A percentile compares a stretch with the other conserved stretches of the same genome.
These are phyloP conservation scores for Stipa capillata DNA, from an alignment of 176 grass and related monocot genomes.

Conservation along the genomic window DNA sequence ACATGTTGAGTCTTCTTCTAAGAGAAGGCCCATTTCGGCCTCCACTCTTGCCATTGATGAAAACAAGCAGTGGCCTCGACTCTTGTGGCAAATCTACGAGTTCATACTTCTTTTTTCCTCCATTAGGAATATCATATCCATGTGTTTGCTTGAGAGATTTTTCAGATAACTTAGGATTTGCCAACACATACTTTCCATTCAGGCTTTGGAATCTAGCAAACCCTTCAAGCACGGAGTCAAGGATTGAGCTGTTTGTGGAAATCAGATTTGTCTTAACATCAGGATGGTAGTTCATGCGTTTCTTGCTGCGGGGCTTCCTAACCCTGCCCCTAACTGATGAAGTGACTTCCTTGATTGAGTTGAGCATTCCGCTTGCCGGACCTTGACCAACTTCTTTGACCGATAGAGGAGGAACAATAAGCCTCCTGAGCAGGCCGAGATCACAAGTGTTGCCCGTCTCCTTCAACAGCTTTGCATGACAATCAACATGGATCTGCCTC, in stretches of 20 bases:
- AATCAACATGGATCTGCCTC: slow-evolving; percentile 73
- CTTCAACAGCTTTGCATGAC: slow-evolving; percentile 62
- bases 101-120: slow-evolving; percentile 43
- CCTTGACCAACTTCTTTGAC: slow-evolving; percentile 58
- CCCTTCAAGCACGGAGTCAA: slow-evolving; percentile 48
- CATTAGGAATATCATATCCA: slow-evolving; percentile 13
- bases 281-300: slow-evolving; percentile 31
- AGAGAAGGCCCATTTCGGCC: slow-evolving; percentile 65
- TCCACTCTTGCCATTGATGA: slow-evolving; percentile 95
- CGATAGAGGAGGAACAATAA: slow-evolving; percentile 71
- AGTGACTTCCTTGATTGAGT: slow-evolving; percentile 51
- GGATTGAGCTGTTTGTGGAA: slow-evolving; percentile 17
- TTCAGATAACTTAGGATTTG: slow-evolving; percentile 34
- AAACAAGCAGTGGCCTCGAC: slow-evolving; percentile 82
- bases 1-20: slow-evolving; percentile 77
- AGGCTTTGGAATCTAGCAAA: slow-evolving; percentile 35
- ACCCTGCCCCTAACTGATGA: slow-evolving; percentile 37
- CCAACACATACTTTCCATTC: slow-evolving; percentile 40
- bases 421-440: slow-evolving; percentile 53
- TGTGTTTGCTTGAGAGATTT: slow-evolving; percentile 26
- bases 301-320: slow-evolving; percentile 47
- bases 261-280: slow-evolving; percentile 23
- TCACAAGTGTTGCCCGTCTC: slow-evolving; percentile 61
- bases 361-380: slow-evolving; percentile 37
- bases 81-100: slow-evolving; percentile 59